These are phyloP conservation scores for Chenopodium album DNA, from an alignment of 148 eudicot genomes.

Conservation along the genomic window DNA sequence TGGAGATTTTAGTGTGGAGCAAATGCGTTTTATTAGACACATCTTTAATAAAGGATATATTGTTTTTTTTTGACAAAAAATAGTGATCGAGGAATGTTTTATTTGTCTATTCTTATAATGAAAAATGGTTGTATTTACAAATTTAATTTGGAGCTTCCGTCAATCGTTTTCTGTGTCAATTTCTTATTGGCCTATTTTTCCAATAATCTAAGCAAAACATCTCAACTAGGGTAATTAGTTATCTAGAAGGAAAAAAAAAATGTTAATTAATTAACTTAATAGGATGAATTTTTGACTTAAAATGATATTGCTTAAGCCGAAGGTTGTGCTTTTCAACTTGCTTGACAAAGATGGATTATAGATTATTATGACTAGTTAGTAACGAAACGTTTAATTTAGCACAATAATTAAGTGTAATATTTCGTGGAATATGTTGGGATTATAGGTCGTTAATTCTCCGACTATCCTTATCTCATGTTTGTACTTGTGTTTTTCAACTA, in stretches of 20 bases:
- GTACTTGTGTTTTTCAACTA: constrained; percentile 15
- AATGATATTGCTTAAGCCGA: neutral
- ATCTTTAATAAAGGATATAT: too few species aligned
- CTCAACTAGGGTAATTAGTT: neutral
- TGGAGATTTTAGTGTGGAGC: too few species aligned
- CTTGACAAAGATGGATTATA: constrained; percentile 8
- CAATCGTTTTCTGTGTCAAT: too few species aligned
- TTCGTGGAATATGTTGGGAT: constrained; percentile 17
- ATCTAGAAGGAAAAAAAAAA: neutral
- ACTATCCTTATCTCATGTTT: constrained; percentile 33
- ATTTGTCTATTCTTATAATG: too few species aligned
- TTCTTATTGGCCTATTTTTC: too few species aligned
- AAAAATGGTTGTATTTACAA: too few species aligned
- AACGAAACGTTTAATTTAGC: neutral
- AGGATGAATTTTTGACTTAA: constrained; percentile 5
- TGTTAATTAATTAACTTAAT: neutral
- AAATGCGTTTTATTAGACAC: too few species aligned
- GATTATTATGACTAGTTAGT: neutral
- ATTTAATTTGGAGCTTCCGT: too few species aligned
- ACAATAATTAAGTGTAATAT: constrained; percentile 4
- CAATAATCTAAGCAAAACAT: neutral
- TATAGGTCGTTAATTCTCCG: constrained; percentile 27
- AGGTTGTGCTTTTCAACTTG: neutral
- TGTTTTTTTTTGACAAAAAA: too few species aligned
- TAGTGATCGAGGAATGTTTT: too few species aligned